Conservation (phyloP, 2,329 filamentous ascomycete species). For the Penicillium sp. region DNA sequence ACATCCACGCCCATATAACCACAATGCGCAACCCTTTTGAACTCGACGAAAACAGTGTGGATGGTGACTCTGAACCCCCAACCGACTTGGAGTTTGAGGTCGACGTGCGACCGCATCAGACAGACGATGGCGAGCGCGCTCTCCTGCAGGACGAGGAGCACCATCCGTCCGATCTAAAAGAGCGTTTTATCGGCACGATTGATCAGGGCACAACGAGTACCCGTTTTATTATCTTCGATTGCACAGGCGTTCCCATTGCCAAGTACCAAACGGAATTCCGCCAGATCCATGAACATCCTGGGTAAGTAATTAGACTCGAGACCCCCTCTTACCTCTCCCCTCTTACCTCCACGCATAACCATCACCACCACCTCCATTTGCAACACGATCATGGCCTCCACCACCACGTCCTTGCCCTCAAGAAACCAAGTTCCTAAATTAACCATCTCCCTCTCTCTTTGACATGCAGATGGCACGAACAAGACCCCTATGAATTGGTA, state of each 20-base stretch:
- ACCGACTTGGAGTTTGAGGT: constrained; percentile 25
- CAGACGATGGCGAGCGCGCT: constrained; percentile 44
- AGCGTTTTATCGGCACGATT: constrained; percentile 78
- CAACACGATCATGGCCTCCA: not conserved
- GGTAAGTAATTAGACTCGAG: constrained; percentile 61
- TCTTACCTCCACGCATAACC: not conserved
- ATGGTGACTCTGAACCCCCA: constrained; percentile 32
- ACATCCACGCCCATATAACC: constrained; percentile 17
- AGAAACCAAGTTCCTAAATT: constrained; percentile 9
- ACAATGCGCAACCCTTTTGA: constrained; percentile 43
- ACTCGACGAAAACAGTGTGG: constrained; percentile 35
- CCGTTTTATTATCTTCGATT: constrained; percentile 88
- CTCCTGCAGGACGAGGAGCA: constrained; percentile 43
- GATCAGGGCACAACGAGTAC: constrained; percentile 91
- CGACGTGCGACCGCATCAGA: constrained; percentile 38
- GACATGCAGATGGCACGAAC: constrained; percentile 78
- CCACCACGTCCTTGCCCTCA: not conserved
- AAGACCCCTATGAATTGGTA: constrained; percentile 79
- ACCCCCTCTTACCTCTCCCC: constrained; percentile 26
- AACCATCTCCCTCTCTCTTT: constrained; percentile 10
- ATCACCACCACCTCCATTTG: not conserved
- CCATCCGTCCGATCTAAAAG: constrained; percentile 41
- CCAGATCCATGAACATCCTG: constrained; percentile 82
- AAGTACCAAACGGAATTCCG: constrained; percentile 86
- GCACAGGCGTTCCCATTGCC: constrained; percentile 75